Percentiles rank a stretch among this genome's conserved stretches.
phyloP scores from a whole-genome alignment of 306 rosid species.

The Rubus idaeus region DNA sequence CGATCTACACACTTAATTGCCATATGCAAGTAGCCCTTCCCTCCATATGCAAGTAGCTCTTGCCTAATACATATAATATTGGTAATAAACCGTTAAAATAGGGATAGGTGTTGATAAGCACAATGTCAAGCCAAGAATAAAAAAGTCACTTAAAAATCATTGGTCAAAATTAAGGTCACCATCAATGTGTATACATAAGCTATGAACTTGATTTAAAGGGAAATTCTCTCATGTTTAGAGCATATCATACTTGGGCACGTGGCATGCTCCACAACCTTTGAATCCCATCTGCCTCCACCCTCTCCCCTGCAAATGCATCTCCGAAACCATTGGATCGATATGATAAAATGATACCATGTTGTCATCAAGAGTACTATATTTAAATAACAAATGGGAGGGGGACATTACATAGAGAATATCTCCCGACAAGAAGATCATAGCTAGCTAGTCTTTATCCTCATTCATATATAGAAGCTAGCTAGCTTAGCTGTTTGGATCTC shows the following conservation, averaged over 20 bases:
- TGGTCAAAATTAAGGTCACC: constrained; percentile 23
- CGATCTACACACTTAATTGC: not conserved
- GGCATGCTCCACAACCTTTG: too few species aligned
- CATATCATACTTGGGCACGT: too few species aligned
- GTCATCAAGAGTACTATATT: not conserved
- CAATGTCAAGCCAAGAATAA: not conserved
- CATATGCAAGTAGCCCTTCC: too few species aligned
- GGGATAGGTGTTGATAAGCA: not conserved
- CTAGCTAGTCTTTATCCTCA: not conserved
- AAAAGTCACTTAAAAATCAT: not conserved
- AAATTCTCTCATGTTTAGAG: too few species aligned
- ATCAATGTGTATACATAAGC: not conserved
- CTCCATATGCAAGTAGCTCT: too few species aligned
- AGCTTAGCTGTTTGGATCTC: not conserved
- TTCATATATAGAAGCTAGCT: not conserved
- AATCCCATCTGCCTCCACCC: too few species aligned
- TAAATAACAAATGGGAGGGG: not conserved
- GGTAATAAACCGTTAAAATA: not conserved
- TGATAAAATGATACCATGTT: not conserved
- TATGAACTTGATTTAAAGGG: not conserved
- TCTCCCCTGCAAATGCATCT: too few species aligned
- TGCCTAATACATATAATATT: not conserved
- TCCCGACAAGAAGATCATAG: not conserved
- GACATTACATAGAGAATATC: not conserved
- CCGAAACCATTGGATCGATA: not conserved